Base-by-base conservation (phyloP, 495 filamentous ascomycete species). In the Cryomyces minteri region DNA sequence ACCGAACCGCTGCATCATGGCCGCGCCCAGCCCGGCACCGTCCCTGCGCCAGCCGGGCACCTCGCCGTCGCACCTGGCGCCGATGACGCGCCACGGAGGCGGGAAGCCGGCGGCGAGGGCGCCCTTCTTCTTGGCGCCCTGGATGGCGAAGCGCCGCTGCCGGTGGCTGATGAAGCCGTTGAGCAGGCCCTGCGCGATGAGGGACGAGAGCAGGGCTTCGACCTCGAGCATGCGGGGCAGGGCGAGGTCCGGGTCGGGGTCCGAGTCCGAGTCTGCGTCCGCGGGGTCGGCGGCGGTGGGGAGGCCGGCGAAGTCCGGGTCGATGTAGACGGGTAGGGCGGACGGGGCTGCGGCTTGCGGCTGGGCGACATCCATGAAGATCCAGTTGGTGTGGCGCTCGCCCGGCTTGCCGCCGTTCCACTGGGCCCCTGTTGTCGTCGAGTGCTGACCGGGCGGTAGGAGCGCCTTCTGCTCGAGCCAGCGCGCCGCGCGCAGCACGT, bases 121-220 rank as follows among this genome's bases (percentile, higher is more conserved):
- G 2, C 71, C 70, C 1, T 65, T 73, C 43, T 70, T 62, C 54
- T 82, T 82, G 11, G 84, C 74, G 5, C 90, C 88, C 30, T 82
- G 73, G 33, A 95, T 80, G 4, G 85, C 87, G 49, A 93, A 92
- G 14, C 77, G 74, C 30, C 67, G 70, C 51, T 77, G 77, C 32
- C 70, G 65, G 52, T 90, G 82, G 8, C 82, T 82, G 25, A 95
- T 70, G 51, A 88, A 98, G 5, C 90, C 90, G 46, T 79, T 77
- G 43, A 95, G 69, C n/a, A 95, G 65, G 6, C 79, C 81, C 58
- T 93, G 84, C 30, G 79, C 76, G 11, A 93, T 70, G 5, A 95
- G 65, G 1, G 79, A 81, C 0, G 82, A 72, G 7, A 92, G 66
- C 4, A 85, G 76, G 3, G 70, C 74, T 61, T 94, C 90, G n/a